Base-by-base conservation (phyloP, 2,329 filamentous ascomycete species). In the Apiospora arundinis region DNA sequence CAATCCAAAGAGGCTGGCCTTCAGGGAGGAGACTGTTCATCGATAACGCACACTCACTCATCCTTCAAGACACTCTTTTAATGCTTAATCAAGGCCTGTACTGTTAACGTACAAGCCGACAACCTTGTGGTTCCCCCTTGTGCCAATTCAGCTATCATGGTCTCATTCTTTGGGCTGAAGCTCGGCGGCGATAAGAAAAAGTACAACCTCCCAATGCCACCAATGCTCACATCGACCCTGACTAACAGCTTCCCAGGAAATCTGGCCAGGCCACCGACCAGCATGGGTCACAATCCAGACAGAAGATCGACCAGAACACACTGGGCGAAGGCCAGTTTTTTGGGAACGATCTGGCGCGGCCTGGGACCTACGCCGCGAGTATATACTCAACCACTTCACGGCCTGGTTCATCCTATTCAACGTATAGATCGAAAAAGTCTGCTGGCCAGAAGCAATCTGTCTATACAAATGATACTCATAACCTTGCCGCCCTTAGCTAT, bases 141-240 rank as follows among this genome's bases (percentile, higher is more conserved):
- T 11, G 18, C 21, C 32, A 40, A 40, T 18, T 40, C 21, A 40
- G 56, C 32, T 63, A 63, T 21, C 66, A 90, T 90, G 88, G 88
- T 90, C 28, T 89, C 88, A 2, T 88, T 90, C 74, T 89, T 90
- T 74, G 87, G 88, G 68, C 80, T 90, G 77, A 89, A 86, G 77
- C 82, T 89, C 72, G 86, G 87, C 68, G 83, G 83, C 75, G 86
- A 87, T 73, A 89, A 85, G 81, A 90, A 89, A 80, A 89, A 87
- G 84, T 85, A 81, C 83, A 87, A 84, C n/a, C 21, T 14, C 28
- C 37, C 46, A 68, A 72, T 48, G 28, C 21, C 40, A 32, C 5
- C 28, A 40, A 45, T 28, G 18, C 40, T 67, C 14, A 18, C 65
- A 5, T 45, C 40, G 65, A 46, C 11, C 12, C 5, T 45, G n/a